A percentile compares a stretch with the other conserved stretches of the same genome.
These are phyloP conservation scores for Mediolabrus comicus DNA, from an alignment of 108 stramenopile genomes.

Conservation along the genomic window DNA sequence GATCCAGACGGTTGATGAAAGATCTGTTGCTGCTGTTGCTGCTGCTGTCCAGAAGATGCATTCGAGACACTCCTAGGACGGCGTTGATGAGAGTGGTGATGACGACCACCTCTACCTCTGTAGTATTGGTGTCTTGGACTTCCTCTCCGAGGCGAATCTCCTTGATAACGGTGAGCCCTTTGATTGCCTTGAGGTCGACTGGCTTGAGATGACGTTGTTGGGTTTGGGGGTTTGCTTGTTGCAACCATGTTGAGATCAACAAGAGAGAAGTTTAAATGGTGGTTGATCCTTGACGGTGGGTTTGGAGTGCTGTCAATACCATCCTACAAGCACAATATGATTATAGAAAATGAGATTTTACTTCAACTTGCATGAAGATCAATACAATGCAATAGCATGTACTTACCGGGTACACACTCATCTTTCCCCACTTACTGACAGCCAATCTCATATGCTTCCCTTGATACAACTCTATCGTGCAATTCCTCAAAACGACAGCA, in stretches of 20 bases:
- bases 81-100: slow-evolving; percentile 14
- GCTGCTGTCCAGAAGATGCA: slow-evolving; percentile 8
- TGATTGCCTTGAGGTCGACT: slow-evolving; percentile 5
- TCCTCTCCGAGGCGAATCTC: slow-evolving; percentile 5
- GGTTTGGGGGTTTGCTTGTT: slow-evolving; percentile 40
- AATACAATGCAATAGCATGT: not conserved
- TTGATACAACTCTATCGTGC: slow-evolving; percentile 78
- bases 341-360: not conserved
- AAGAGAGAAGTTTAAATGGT: slow-evolving; percentile 63
- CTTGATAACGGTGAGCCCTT: not conserved
- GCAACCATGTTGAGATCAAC: slow-evolving; percentile 70
- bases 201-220: slow-evolving; percentile 1
- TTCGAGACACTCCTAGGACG: slow-evolving; percentile 3
- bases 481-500: slow-evolving; percentile 79
- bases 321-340: slow-evolving; percentile 32
- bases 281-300: slow-evolving; percentile 71
- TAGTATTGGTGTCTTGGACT: slow-evolving; percentile 2
- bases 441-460: slow-evolving; percentile 77
- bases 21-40: slow-evolving; percentile 1
- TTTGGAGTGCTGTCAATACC: slow-evolving; percentile 76
- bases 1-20: not conserved
- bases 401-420: slow-evolving; percentile 59
- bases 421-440: slow-evolving; percentile 89
- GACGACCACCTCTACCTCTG: slow-evolving; percentile 5
- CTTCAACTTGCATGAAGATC: not conserved